phyloP scores from a whole-genome alignment of 192 early-diverging fungal species.

The Backusella morwellensis region DNA sequence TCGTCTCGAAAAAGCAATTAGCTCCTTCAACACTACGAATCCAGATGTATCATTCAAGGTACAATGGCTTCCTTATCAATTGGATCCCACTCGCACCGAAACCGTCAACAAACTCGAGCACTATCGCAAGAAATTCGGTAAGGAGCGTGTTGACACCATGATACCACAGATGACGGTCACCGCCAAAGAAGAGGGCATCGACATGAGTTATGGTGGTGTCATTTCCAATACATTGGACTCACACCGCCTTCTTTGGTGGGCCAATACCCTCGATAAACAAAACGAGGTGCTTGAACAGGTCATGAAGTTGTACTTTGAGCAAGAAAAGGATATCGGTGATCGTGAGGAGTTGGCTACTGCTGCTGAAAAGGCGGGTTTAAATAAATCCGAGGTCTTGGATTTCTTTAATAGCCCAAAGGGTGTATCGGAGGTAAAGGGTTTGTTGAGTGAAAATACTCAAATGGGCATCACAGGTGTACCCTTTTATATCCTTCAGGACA shows the following conservation, averaged over 20 bases:
- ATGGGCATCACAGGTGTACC: slow-evolving; percentile 69
- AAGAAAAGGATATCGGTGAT: slow-evolving; percentile 64
- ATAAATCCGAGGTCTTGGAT: slow-evolving; percentile 39
- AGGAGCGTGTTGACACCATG: slow-evolving; percentile 48
- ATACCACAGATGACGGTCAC: slow-evolving; percentile 47
- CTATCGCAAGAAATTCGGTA: slow-evolving; percentile 71
- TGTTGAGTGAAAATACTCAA: slow-evolving; percentile 40
- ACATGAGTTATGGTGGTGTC: slow-evolving; percentile 62
- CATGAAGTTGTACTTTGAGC: slow-evolving; percentile 71
- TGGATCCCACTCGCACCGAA: slow-evolving; percentile 59
- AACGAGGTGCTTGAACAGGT: slow-evolving; percentile 59
- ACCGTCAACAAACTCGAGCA: slow-evolving; percentile 47
- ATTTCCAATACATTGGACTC: slow-evolving; percentile 64
- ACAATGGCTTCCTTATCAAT: slow-evolving; percentile 67
- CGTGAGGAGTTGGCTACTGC: slow-evolving; percentile 51
- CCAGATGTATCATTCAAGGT: slow-evolving; percentile 56
- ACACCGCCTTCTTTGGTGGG: slow-evolving; percentile 65
- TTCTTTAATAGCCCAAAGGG: slow-evolving; percentile 60
- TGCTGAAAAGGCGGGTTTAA: slow-evolving; percentile 60
- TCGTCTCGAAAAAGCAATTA: slow-evolving; percentile 64
- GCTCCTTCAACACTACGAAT: slow-evolving; percentile 40
- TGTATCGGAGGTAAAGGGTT: slow-evolving; percentile 43
- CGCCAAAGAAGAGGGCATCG: slow-evolving; percentile 65
- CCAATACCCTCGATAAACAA: slow-evolving; percentile 49
- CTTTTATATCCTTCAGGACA: slow-evolving; percentile 61